These are phyloP conservation scores for Lathyrus sativus DNA, from an alignment of 306 rosid genomes.

Conservation along the genomic window DNA sequence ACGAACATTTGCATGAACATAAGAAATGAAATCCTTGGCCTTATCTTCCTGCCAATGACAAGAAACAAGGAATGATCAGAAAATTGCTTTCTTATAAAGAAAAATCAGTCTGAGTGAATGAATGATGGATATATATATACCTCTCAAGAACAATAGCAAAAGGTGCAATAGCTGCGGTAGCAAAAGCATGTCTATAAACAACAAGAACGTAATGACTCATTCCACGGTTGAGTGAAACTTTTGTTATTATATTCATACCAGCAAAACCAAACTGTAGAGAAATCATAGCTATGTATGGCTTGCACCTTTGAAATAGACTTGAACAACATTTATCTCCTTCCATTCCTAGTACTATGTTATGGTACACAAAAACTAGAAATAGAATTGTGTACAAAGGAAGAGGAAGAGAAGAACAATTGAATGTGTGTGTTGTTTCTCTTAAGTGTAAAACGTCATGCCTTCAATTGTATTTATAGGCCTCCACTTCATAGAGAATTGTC, in stretches of 20 bases:
- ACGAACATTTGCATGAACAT: constrained; percentile 70
- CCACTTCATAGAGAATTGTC: neutral
- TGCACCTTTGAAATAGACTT: constrained; percentile 52
- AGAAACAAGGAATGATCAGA: constrained; percentile 21
- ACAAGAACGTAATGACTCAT: constrained; percentile 93
- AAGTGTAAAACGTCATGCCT: constrained; percentile 35
- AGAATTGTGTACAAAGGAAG: constrained; percentile 48
- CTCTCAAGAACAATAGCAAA: constrained; percentile 90
- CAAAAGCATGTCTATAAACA: constrained; percentile 89
- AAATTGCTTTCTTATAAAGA: neutral
- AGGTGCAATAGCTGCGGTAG: constrained; percentile 83
- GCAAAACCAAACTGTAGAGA: constrained; percentile 91
- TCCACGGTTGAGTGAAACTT: constrained; percentile 81
- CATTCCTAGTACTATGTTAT: constrained; percentile 25
- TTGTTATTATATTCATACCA: constrained; percentile 91
- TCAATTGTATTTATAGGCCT: constrained; percentile 48
- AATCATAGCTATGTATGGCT: constrained; percentile 87
- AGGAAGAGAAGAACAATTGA: constrained; percentile 52
- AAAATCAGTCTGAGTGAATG: neutral
- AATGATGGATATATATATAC: constrained; percentile 38
- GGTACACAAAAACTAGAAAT: neutral
- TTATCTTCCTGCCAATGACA: constrained; percentile 61
- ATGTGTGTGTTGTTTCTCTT: constrained; percentile 58
- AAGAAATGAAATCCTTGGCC: constrained; percentile 77
- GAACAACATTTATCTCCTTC: constrained; percentile 45